Percentiles rank a stretch among this genome's conserved stretches.
phyloP scores from a whole-genome alignment of 1,284 basidiomycete species.

The Hemileia vastatrix region DNA sequence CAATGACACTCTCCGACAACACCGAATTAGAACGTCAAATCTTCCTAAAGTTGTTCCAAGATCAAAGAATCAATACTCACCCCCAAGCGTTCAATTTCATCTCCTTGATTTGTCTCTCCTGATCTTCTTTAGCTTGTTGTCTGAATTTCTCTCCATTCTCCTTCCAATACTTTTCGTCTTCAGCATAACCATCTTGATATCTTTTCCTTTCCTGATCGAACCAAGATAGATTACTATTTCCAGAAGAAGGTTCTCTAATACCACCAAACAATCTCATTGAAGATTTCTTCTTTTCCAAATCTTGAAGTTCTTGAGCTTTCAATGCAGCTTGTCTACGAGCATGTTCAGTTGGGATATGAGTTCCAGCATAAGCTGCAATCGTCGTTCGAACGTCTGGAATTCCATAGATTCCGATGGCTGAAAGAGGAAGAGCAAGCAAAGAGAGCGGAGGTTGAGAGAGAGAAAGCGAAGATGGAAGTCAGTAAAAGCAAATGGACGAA shows the following conservation, averaged over 20 bases:
- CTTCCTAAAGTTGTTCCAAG: no score
- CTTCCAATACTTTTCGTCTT: slow-evolving; percentile 41
- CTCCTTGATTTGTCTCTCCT: slow-evolving; percentile 39
- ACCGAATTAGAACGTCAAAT: no score
- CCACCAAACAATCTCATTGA: neutral
- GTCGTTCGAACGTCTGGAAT: slow-evolving; percentile 39
- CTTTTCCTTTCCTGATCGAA: slow-evolving; percentile 36
- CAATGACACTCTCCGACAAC: no score
- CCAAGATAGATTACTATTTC: slow-evolving; percentile 14
- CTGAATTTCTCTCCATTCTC: slow-evolving; percentile 38
- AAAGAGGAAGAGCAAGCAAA: neutral
- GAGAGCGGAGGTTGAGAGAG: neutral
- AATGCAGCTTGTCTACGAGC: slow-evolving; percentile 8
- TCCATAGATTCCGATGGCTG: slow-evolving; percentile 38
- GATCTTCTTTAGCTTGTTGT: slow-evolving; percentile 39
- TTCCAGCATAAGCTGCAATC: slow-evolving; percentile 33
- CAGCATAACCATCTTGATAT: slow-evolving; percentile 36
- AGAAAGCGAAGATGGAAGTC: neutral
- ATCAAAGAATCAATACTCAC: no score
- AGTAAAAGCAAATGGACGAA: neutral
- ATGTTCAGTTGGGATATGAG: slow-evolving; percentile 38
- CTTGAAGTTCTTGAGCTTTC: neutral
- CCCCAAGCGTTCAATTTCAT: slow-evolving; percentile 43
- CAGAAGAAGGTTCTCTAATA: neutral
- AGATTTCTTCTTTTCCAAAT: neutral